Base-by-base conservation (phyloP, 2,329 filamentous ascomycete genomes). In the Trichophyton verrucosum region DNA sequence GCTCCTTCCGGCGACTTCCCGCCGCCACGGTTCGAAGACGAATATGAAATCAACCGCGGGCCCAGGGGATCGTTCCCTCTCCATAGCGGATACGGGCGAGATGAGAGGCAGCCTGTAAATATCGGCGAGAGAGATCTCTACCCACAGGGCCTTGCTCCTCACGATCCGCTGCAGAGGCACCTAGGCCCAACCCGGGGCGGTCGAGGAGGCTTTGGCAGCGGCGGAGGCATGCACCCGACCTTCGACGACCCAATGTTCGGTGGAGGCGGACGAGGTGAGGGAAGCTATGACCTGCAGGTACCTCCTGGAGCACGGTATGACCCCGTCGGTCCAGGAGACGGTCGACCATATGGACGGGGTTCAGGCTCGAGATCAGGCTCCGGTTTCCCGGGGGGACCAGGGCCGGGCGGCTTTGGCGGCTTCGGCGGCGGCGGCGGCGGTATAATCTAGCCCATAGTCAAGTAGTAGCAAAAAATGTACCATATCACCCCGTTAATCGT, bases 231-330 rank as follows among this genome's bases (percentile, higher is more conserved):
- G 94, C 89, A 96, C 73, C 94, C 94, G 0, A 95, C 91, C 0
- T 94, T 96, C 71, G 90, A 96, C 67, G 91, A 97, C 70, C 90
- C 89, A 5, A 74, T 96, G 56, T 96, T 96, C 70, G 81, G 81
- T 4, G 55, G 55, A 15, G 86, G 86, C 1, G 74, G 77, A 8
- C 73, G 74, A 1, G 76, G 71, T 5, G 73, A 78, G 40, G 77
- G 74, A 13, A 78, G 77, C 0, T 86, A 82, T 68, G 82, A 91
- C 69, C 85, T 87, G 1, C 86, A 86, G 70, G 86, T 84, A 30
- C 94, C 94, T 3, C 91, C 90, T 1, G 94, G 94, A 1, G 87
- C 91, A n/a, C 80, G 94, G 65, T 97, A 90, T 76, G 94, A 97
- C 77, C 92, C 92, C 1, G 75, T 91, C 22, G 88, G 88, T 0